These are phyloP conservation scores for Emergomyces orientalis DNA, from an alignment of 2,329 filamentous ascomycete genomes.

Conservation along the genomic window DNA sequence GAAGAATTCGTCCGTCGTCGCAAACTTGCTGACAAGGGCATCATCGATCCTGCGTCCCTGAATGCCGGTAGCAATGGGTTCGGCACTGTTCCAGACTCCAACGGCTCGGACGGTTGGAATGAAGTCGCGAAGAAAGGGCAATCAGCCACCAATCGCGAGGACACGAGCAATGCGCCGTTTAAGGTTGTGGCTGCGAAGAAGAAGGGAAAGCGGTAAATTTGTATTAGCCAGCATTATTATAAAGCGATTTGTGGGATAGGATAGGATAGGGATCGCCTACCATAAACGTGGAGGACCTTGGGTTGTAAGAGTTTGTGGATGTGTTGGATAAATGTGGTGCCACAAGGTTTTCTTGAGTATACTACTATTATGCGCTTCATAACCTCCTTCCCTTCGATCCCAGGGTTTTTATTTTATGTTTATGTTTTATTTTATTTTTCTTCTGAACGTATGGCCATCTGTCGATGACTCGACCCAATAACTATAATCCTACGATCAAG, in stretches of 20 bases:
- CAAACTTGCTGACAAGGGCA: slow-evolving; percentile 84
- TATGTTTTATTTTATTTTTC: too few species aligned
- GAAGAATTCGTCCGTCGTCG: slow-evolving; percentile 91
- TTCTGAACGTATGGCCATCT: too few species aligned
- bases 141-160: slow-evolving; percentile 40
- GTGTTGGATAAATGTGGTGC: too few species aligned
- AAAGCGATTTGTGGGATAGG: neutral
- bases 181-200: slow-evolving; percentile 88
- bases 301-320: neutral
- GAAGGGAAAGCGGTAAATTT: slow-evolving; percentile 64
- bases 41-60: slow-evolving; percentile 56
- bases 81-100: slow-evolving; percentile 35
- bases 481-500: too few species aligned
- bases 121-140: slow-evolving; percentile 93
- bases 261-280: neutral
- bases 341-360: too few species aligned
- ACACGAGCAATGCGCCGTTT: slow-evolving; percentile 53
- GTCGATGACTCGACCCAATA: too few species aligned
- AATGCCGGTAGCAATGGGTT: slow-evolving; percentile 42
- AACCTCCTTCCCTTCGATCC: too few species aligned
- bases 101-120: slow-evolving; percentile 68
- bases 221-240: neutral
- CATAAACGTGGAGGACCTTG: neutral
- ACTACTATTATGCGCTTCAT: too few species aligned
- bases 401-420: too few species aligned